Conservation (phyloP, 306 rosid genomes). For the Pyrus pyrifolia region DNA sequence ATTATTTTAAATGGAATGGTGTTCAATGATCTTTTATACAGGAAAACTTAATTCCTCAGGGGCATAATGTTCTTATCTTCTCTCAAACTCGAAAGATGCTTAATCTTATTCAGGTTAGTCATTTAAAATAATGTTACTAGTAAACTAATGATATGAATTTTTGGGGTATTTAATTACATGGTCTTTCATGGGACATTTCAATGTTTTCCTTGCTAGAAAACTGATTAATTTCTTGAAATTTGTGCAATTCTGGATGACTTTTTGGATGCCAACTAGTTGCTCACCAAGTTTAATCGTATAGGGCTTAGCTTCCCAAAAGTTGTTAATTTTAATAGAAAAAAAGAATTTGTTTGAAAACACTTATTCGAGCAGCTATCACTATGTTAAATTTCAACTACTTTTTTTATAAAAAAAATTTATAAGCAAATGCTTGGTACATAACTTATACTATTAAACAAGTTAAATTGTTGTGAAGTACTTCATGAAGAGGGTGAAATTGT, state of each 20-base stretch:
- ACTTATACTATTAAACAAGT: neutral
- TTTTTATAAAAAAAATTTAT: neutral
- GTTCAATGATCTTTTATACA: constrained; percentile 19
- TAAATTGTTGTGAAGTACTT: neutral
- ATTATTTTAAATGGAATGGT: constrained; percentile 2
- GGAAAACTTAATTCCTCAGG: constrained; percentile 68
- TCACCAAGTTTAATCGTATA: neutral
- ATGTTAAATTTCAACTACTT: neutral
- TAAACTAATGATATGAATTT: neutral
- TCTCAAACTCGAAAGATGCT: constrained; percentile 99
- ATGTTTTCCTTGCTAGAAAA: neutral
- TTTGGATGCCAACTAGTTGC: neutral
- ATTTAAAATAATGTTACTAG: neutral
- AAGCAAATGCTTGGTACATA: neutral
- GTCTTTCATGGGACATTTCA: neutral
- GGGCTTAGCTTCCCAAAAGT: neutral
- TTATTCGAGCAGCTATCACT: neutral
- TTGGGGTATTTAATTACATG: neutral
- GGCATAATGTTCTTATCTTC: constrained; percentile 78
- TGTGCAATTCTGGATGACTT: neutral
- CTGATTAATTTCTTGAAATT: neutral
- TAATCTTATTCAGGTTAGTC: constrained; percentile 74
- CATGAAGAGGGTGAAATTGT: neutral
- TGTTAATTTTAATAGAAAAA: neutral
- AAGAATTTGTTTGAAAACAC: neutral